A percentile compares a stretch with the other conserved stretches of the same genome.
phyloP scores from a whole-genome alignment of 2,329 filamentous ascomycete genomes.

The Paracoccidioides brasiliensis region DNA sequence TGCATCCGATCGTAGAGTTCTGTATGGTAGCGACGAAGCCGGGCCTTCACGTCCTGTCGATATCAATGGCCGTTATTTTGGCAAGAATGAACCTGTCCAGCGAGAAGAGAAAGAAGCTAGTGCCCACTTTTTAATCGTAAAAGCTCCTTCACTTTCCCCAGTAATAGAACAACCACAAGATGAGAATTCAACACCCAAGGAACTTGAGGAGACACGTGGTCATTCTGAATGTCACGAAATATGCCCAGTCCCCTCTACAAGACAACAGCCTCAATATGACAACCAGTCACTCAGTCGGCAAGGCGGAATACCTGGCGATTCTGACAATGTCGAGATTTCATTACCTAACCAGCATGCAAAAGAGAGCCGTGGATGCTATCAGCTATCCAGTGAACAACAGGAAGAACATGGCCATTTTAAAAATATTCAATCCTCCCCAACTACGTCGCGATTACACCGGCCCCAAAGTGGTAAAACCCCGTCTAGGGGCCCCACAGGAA shows the following conservation, averaged over 20 bases:
- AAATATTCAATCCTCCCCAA: background rate
- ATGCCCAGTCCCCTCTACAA: background rate
- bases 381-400: background rate
- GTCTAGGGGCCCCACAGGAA: background rate
- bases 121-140: background rate
- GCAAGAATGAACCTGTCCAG: background rate
- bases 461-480: background rate
- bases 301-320: background rate
- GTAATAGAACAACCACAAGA: background rate
- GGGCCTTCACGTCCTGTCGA: background rate
- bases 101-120: background rate
- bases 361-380: too few relatives aligned
- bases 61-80: background rate
- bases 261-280: background rate
- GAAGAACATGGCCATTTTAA: background rate
- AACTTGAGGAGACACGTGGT: background rate
- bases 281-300: background rate
- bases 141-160: background rate
- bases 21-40: background rate
- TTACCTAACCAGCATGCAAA: background rate
- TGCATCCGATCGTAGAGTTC: background rate
- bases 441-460: background rate
- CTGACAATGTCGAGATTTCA: background rate
- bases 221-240: background rate
- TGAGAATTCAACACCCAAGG: background rate